Conservation (phyloP, 169 alveolate genomes). For the Neospora caninum region DNA sequence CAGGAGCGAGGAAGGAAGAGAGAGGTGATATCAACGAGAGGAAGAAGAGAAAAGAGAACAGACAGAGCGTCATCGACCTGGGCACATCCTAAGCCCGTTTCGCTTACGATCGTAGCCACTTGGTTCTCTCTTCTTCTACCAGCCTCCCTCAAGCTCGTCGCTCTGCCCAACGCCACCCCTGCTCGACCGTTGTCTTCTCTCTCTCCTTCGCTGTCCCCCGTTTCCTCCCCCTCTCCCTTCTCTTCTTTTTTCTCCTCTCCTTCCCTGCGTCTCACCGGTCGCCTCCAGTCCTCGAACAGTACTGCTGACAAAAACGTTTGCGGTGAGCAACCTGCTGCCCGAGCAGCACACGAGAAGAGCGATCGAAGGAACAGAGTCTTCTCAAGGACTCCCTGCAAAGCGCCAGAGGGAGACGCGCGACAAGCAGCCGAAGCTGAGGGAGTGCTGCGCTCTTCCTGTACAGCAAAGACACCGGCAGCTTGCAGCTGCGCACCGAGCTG, state of each 20-base stretch:
- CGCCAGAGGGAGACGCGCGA: neutral
- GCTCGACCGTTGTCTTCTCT: neutral
- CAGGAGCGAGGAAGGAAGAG: neutral
- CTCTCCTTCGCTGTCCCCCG: neutral
- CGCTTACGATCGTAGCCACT: neutral
- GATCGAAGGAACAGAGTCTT: neutral
- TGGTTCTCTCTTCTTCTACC: neutral
- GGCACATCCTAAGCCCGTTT: neutral
- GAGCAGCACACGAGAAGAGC: constrained; percentile 20
- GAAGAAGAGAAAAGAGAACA: neutral
- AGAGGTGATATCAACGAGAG: neutral
- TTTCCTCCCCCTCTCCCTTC: neutral
- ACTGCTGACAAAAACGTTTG: neutral
- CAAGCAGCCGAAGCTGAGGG: neutral
- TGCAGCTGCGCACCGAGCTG: neutral
- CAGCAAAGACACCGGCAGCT: neutral
- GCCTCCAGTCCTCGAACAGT: neutral
- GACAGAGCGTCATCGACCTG: neutral
- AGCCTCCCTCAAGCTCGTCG: neutral
- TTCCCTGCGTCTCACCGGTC: neutral
- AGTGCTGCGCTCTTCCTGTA: neutral
- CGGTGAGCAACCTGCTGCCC: neutral
- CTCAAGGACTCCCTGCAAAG: neutral
- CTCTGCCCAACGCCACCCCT: neutral
- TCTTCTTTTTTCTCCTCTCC: neutral